Percentiles rank a stretch among this genome's conserved stretches.
Evolutionary conservation across 345 rosid species (phyloP).

Genomic region (Rhizophora mangle): DNA sequence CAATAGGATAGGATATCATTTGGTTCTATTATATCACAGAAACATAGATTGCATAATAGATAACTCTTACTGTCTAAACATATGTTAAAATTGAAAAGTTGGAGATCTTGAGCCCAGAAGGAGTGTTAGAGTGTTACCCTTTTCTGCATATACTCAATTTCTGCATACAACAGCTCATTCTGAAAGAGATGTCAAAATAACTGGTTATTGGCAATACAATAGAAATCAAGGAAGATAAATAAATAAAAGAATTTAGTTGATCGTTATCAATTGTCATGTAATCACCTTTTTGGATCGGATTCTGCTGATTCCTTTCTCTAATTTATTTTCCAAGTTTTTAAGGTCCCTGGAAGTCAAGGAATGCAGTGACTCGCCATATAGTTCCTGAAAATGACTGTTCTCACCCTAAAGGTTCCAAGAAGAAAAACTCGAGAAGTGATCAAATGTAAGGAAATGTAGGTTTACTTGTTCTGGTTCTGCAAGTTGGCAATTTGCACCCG

Average conservation of each 20-base stretch:
- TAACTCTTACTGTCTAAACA: too few species aligned
- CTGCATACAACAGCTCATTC: slow-evolving; percentile 83
- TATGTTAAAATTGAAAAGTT: too few species aligned
- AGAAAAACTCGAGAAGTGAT: background rate
- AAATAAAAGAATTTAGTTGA: too few species aligned
- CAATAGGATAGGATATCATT: too few species aligned
- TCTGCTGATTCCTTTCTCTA: slow-evolving; percentile 76
- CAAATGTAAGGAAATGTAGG: background rate
- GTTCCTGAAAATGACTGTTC: slow-evolving; percentile 43
- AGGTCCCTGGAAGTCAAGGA: slow-evolving; percentile 52
- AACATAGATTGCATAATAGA: too few species aligned
- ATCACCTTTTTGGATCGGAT: slow-evolving; percentile 92
- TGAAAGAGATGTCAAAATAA: slow-evolving; percentile 25
- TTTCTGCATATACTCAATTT: slow-evolving; percentile 93
- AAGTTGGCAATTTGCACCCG: slow-evolving; percentile 59
- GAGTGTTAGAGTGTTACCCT: slow-evolving; percentile 45
- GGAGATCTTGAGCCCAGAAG: background rate
- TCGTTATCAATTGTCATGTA: background rate
- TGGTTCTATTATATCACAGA: too few species aligned
- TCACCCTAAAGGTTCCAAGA: background rate
- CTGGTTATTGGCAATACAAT: slow-evolving; percentile 9
- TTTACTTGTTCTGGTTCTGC: slow-evolving; percentile 73
- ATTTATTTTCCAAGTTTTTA: slow-evolving; percentile 54
- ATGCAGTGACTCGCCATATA: slow-evolving; percentile 70
- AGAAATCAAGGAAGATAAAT: background rate